A percentile compares a stretch with the other conserved stretches of the same genome.
phyloP scores from a whole-genome alignment of 495 filamentous ascomycete species.

The Patellaria atrata region DNA sequence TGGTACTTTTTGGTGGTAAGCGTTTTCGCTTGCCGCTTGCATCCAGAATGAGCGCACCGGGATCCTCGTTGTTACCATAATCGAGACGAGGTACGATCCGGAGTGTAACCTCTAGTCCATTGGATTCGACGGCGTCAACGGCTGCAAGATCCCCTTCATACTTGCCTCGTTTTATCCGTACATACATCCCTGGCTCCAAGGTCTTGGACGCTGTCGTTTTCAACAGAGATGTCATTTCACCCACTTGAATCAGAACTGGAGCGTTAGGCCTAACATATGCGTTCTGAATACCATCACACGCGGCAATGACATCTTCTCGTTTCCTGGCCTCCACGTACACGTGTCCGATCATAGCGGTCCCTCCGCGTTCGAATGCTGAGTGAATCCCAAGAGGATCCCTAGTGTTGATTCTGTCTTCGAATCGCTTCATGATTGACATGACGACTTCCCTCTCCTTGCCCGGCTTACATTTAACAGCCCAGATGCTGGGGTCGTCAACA shows the following conservation, averaged over 20 bases:
- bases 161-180: constrained; percentile 60
- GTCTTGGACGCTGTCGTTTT: constrained; percentile 71
- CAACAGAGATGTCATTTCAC: constrained; percentile 95
- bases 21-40: constrained; percentile 61
- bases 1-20: constrained; percentile 20
- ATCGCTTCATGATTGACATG: constrained; percentile 69
- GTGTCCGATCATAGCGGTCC: constrained; percentile 69
- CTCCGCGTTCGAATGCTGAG: constrained; percentile 78
- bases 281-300: constrained; percentile 68
- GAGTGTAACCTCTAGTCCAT: constrained; percentile 76
- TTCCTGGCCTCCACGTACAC: constrained; percentile 86
- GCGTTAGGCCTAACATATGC: constrained; percentile 60
- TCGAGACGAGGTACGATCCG: constrained; percentile 80
- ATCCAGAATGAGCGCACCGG: constrained; percentile 37
- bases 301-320: constrained; percentile 69
- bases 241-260: constrained; percentile 78
- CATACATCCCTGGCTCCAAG: constrained; percentile 80
- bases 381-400: constrained; percentile 66
- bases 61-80: constrained; percentile 77
- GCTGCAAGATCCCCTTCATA: constrained; percentile 86
- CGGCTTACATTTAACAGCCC: constrained; percentile 82
- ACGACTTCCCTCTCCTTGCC: constrained; percentile 90
- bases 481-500: constrained; percentile 91
- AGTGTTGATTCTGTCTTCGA: constrained; percentile 59
- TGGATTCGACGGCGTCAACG: constrained; percentile 84